Evolutionary conservation across 1,284 basidiomycete genomes (phyloP).

Genomic region (Takashimella tepidaria): DNA sequence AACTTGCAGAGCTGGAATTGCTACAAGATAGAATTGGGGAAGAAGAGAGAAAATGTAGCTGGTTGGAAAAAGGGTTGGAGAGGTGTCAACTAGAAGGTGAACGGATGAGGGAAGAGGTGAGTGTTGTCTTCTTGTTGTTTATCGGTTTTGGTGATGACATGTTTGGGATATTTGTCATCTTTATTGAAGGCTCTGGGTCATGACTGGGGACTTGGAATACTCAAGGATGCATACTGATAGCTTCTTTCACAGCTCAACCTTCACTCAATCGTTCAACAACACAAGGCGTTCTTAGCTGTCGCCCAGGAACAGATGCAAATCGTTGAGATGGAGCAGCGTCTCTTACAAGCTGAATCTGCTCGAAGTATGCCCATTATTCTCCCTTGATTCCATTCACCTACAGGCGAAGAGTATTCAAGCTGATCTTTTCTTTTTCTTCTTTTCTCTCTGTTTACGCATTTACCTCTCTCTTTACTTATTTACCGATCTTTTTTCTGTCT

Average conservation of each 20-base stretch:
- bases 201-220: too few species aligned
- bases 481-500: too few species aligned
- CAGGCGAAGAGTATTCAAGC: not conserved
- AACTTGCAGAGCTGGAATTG: not conserved
- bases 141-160: too few species aligned
- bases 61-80: constrained; percentile 17
- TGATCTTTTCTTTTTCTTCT: too few species aligned
- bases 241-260: constrained; percentile 28
- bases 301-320: constrained; percentile 36
- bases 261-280: constrained; percentile 28
- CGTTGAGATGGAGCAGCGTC: constrained; percentile 33
- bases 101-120: constrained; percentile 38
- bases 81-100: constrained; percentile 23
- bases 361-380: constrained; percentile 16
- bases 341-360: constrained; percentile 26
- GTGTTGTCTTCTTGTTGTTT: not conserved
- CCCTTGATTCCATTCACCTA: too few species aligned
- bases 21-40: not conserved
- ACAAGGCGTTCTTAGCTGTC: constrained; percentile 34
- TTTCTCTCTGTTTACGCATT: too few species aligned
- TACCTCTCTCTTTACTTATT: too few species aligned
- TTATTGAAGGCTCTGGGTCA: too few species aligned
- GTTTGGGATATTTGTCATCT: too few species aligned
- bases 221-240: not conserved
- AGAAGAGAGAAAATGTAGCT: constrained; percentile 1